phyloP scores from a whole-genome alignment of 83 land plant genomes.

The Picea engelmannii region DNA sequence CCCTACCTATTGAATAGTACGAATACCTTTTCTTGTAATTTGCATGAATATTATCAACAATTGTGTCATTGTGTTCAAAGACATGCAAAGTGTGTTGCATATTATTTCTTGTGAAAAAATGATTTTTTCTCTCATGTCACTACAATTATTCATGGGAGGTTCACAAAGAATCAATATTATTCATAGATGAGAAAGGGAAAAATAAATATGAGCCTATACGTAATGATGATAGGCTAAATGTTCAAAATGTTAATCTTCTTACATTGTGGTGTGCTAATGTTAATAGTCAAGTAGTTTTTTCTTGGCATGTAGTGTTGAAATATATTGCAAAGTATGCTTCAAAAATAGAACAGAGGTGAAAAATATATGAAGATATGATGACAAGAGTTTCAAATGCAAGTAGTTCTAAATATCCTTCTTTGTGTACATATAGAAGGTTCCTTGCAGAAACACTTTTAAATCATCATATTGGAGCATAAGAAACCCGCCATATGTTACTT shows the following conservation, averaged over 20 bases:
- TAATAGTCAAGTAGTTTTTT: not conserved
- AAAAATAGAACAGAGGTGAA: not conserved
- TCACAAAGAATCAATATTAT: not conserved
- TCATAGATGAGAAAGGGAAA: not conserved
- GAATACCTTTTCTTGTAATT: no score
- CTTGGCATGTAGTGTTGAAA: not conserved
- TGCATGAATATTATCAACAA: no score
- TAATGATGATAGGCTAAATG: not conserved
- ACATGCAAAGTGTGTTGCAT: no score
- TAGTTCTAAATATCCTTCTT: not conserved
- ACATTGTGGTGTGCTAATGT: not conserved
- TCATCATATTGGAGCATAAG: not conserved
- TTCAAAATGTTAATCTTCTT: not conserved
- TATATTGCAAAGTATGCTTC: not conserved
- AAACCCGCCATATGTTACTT: not conserved
- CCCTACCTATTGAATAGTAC: no score
- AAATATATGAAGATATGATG: not conserved
- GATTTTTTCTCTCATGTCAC: no score
- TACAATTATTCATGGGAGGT: not conserved
- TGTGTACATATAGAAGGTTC: not conserved
- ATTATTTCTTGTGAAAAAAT: no score
- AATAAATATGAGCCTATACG: not conserved
- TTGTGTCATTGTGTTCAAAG: no score
- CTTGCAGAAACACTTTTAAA: not conserved
- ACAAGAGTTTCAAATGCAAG: not conserved